Percentiles rank a stretch among this genome's conserved stretches.
Evolutionary conservation across 1,284 basidiomycete genomes (phyloP).

Genomic region (Trichosporon sp.): DNA sequence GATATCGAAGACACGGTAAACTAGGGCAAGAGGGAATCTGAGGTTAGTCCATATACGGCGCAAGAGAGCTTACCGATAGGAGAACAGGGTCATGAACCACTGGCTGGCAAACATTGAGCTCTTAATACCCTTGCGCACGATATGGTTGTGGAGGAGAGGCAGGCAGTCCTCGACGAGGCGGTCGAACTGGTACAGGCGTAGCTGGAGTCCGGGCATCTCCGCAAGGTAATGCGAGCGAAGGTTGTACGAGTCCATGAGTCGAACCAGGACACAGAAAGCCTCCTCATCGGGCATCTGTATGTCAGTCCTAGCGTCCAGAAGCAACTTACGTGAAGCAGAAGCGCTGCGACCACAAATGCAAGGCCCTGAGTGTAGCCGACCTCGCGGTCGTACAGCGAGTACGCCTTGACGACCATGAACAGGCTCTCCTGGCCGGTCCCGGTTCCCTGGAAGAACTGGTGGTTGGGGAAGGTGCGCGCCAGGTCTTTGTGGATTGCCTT

Average conservation of each 20-base stretch:
- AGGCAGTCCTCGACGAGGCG: conserved; percentile 86
- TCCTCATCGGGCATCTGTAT: conserved; percentile 95
- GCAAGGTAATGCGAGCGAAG: conserved; percentile 92
- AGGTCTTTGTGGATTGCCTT: conserved; percentile 90
- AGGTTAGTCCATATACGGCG: conserved; percentile 7
- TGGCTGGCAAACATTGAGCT: conserved; percentile 94
- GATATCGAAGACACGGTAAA: conserved; percentile 78
- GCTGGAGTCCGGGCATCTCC: conserved; percentile 94
- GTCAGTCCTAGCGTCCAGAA: conserved; percentile 7
- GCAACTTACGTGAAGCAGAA: conserved; percentile 75
- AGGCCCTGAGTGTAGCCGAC: conserved; percentile 97
- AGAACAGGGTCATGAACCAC: conserved; percentile 98
- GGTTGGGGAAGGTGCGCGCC: conserved; percentile 93
- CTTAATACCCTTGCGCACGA: conserved; percentile 87
- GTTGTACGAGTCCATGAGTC: conserved; percentile 96
- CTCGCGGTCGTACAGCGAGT: conserved; percentile 90
- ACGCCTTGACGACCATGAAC: conserved; percentile 96
- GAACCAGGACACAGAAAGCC: conserved; percentile 91
- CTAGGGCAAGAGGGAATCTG: conserved; percentile 91
- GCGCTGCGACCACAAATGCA: conserved; percentile 89
- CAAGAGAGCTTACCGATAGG: conserved; percentile 63
- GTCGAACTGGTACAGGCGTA: conserved; percentile 87
- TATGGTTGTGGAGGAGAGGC: conserved; percentile 85
- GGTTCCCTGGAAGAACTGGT: conserved; percentile 83
- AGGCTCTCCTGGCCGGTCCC: conserved; percentile 93